Evolutionary conservation across 2,329 filamentous ascomycete genomes (phyloP).

Genomic region (Trichoderma hamatum): DNA sequence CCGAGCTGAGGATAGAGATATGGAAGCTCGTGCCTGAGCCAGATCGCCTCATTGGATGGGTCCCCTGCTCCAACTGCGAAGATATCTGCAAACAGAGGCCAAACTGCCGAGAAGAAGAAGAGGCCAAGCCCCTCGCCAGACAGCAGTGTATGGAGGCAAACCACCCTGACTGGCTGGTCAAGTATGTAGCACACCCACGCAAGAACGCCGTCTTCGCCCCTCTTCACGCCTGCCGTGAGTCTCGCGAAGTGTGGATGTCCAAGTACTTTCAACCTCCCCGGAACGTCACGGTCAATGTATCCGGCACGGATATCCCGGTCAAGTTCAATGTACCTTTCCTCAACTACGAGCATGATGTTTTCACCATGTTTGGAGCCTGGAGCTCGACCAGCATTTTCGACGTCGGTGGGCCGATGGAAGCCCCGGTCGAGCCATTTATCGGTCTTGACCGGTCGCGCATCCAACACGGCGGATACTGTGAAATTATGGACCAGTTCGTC

Average conservation of each 20-base stretch:
- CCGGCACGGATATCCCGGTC: neutral
- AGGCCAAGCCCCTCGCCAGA: neutral
- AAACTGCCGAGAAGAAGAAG: neutral
- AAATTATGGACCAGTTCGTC: slow-evolving; percentile 15
- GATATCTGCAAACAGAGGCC: neutral
- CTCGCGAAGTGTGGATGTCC: slow-evolving; percentile 20
- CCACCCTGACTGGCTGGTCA: slow-evolving; percentile 22
- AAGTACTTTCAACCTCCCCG: slow-evolving; percentile 4
- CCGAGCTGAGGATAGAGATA: slow-evolving; percentile 18
- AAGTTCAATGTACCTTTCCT: slow-evolving; percentile 23
- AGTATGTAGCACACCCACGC: slow-evolving; percentile 27
- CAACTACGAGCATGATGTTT: slow-evolving; percentile 27
- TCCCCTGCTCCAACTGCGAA: slow-evolving; percentile 20
- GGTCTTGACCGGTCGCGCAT: slow-evolving; percentile 16
- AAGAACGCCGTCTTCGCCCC: slow-evolving; percentile 23
- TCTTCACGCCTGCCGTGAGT: slow-evolving; percentile 24
- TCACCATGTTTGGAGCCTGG: slow-evolving; percentile 27
- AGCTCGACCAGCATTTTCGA: slow-evolving; percentile 15
- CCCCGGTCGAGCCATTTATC: slow-evolving; percentile 7
- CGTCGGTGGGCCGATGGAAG: neutral
- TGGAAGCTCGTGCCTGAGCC: slow-evolving; percentile 24
- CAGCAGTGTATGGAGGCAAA: slow-evolving; percentile 30
- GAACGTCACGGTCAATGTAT: neutral
- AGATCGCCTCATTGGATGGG: slow-evolving; percentile 20
- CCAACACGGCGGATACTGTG: slow-evolving; percentile 15